phyloP scores from a whole-genome alignment of 768 basidiomycete genomes.

The Pleurotus giganteus region DNA sequence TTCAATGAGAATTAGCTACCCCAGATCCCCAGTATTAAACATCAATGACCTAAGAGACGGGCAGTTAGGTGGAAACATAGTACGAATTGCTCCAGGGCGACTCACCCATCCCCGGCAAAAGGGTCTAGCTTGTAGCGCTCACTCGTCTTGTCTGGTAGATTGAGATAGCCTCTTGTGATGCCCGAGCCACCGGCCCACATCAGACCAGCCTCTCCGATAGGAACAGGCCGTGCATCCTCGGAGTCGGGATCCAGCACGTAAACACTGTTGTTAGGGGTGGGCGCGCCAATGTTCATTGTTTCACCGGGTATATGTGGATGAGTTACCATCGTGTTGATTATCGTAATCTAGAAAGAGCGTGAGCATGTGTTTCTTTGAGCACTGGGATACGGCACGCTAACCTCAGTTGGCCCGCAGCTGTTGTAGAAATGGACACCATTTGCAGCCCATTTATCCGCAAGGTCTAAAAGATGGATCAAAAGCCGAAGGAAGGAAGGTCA shows the following conservation, averaged over 20 bases:
- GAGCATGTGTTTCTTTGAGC: not conserved
- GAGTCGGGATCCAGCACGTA: constrained; percentile 24
- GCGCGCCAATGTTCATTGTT: constrained; percentile 47
- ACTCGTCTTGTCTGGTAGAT: constrained; percentile 50
- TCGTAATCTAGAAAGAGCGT: constrained; percentile 34
- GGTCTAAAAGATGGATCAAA: constrained; percentile 24
- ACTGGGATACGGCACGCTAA: not conserved
- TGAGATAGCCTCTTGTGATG: constrained; percentile 53
- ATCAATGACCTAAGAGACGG: constrained; percentile 36
- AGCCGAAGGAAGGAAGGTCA: not conserved
- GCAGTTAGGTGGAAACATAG: constrained; percentile 14
- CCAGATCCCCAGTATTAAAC: constrained; percentile 66
- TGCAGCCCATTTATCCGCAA: constrained; percentile 40
- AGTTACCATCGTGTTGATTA: constrained; percentile 52
- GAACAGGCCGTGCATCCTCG: constrained; percentile 28
- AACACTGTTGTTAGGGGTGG: constrained; percentile 51
- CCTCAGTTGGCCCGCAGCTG: constrained; percentile 57
- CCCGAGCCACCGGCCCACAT: constrained; percentile 66
- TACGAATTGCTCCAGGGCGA: not conserved
- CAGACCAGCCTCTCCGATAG: constrained; percentile 34
- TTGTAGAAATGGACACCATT: constrained; percentile 43
- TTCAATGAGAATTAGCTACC: constrained; percentile 10
- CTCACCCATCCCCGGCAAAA: constrained; percentile 38
- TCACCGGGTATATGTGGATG: constrained; percentile 36
- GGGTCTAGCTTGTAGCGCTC: constrained; percentile 52